Evolutionary conservation across 768 basidiomycete genomes (phyloP), one percentile per base, ranked within the genome.

Genomic region (Jaapia argillacea): DNA sequence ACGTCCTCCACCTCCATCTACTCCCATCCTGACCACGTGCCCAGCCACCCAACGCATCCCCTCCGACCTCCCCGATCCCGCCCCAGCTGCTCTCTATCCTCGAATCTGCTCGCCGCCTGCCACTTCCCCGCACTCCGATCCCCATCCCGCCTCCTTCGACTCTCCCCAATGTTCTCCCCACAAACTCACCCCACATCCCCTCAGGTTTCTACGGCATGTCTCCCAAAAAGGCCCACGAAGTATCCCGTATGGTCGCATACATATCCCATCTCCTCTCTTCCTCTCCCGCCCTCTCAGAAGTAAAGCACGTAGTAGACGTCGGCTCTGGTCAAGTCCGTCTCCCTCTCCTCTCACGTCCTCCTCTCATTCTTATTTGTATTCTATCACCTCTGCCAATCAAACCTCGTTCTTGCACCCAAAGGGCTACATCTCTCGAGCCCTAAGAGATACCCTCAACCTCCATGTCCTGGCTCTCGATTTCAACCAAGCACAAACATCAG

Each of bases 191-290:
- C n/a, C 24, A 24, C 23, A n/a, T 14, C 3, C 38, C 43, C 40
- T 25, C 31, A 24, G 39, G 23, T 20, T 36, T 42, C 41, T 54
- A 58, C 36, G 79, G 83, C 13, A 79, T 84, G 74, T 83, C 81
- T 3, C 82, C 82, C 4, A 87, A 87, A 57, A 87, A 87, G 55
- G 62, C 64, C 2, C 84, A 87, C 48, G 85, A 87, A 55, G 81
- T 87, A 37, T 50, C 61, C 1, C 71, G 73, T 39, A 85, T 85
- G 81, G 62, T 68, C 14, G 58, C 67, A 5, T 81, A 75, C 59
- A 64, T 81, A 22, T 54, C 58, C 28, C 53, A 51, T 14, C 54
- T 79, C 24, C 58, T 65, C 36, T 45, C 53, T 28, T 59, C 36
- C 31, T 55, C 16, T 38, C 52, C 47, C 54, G n/a, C 49, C 45